Evolutionary conservation across 306 rosid species (phyloP).

Genomic region (Glycine soja): DNA sequence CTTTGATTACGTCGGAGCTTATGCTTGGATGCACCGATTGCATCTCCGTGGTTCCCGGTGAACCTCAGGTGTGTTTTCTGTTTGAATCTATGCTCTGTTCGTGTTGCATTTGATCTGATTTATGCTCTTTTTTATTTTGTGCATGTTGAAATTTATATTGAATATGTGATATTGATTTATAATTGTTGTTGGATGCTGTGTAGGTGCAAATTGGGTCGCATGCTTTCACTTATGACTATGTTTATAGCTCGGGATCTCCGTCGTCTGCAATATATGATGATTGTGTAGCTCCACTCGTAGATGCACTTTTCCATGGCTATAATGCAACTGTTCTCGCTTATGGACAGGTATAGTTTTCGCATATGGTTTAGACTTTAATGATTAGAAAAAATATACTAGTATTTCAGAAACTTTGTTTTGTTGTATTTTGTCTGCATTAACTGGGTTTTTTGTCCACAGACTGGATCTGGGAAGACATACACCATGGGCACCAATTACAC

Average conservation of each 20-base stretch:
- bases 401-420: neutral
- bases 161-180: neutral
- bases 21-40: constrained; percentile 89
- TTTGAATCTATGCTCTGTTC: neutral
- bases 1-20: constrained; percentile 87
- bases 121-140: neutral
- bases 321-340: constrained; percentile 97
- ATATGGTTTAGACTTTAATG: neutral
- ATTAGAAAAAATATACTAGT: neutral
- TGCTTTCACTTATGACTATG: constrained; percentile 82
- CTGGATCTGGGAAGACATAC: constrained; percentile 93
- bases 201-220: constrained; percentile 95
- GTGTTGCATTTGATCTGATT: neutral
- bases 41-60: constrained; percentile 80
- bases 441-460: constrained; percentile 53
- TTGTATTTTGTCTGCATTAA: neutral
- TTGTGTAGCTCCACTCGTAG: constrained; percentile 89
- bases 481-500: constrained; percentile 80
- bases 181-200: constrained; percentile 7
- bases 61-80: constrained; percentile 67
- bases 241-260: constrained; percentile 63
- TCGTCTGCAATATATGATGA: constrained; percentile 66
- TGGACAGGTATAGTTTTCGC: constrained; percentile 74
- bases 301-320: constrained; percentile 84
- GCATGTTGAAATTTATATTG: neutral